Conservation (phyloP, 78 protist genomes). For the Carpediemonas membranifera region DNA sequence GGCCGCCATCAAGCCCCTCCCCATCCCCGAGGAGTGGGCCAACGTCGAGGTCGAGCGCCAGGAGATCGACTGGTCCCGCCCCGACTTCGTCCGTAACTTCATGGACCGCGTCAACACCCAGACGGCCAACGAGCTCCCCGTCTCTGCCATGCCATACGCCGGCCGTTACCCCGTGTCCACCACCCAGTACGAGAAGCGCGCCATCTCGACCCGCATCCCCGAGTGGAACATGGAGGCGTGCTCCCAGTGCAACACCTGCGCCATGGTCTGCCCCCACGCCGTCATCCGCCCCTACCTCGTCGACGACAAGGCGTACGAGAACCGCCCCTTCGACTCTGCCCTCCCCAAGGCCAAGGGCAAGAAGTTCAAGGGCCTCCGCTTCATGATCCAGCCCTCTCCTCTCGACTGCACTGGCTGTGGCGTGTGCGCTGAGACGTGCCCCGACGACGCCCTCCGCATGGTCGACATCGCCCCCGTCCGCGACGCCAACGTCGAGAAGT, state of each 20-base stretch:
- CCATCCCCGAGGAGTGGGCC: slow-evolving; percentile 20
- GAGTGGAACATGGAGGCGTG: slow-evolving; percentile 36
- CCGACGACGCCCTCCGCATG: slow-evolving; percentile 46
- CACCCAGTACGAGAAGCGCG: slow-evolving; percentile 40
- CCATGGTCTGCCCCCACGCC: slow-evolving; percentile 53
- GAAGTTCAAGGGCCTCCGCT: slow-evolving; percentile 4
- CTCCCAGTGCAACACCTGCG: slow-evolving; percentile 51
- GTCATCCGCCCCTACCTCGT: slow-evolving; percentile 47
- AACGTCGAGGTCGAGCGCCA: background rate
- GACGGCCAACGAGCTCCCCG: slow-evolving; percentile 37
- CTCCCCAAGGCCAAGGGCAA: slow-evolving; percentile 29
- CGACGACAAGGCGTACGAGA: slow-evolving; percentile 4
- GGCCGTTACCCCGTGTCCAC: slow-evolving; percentile 37
- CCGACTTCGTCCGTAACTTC: slow-evolving; percentile 26
- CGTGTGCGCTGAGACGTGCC: slow-evolving; percentile 48
- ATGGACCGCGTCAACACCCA: background rate
- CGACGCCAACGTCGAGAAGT: slow-evolving; percentile 24
- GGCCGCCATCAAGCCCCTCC: slow-evolving; percentile 8
- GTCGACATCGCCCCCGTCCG: background rate
- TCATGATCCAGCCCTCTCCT: slow-evolving; percentile 42
- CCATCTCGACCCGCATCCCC: slow-evolving; percentile 33
- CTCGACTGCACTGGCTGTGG: slow-evolving; percentile 58
- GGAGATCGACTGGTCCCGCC: background rate
- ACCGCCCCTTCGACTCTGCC: slow-evolving; percentile 21
- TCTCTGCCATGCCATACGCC: slow-evolving; percentile 22